A percentile compares a stretch with the other conserved stretches of the same genome.
These are phyloP conservation scores for Pezicula carpinea DNA, from an alignment of 2,329 filamentous ascomycete species.

Conservation along the genomic window DNA sequence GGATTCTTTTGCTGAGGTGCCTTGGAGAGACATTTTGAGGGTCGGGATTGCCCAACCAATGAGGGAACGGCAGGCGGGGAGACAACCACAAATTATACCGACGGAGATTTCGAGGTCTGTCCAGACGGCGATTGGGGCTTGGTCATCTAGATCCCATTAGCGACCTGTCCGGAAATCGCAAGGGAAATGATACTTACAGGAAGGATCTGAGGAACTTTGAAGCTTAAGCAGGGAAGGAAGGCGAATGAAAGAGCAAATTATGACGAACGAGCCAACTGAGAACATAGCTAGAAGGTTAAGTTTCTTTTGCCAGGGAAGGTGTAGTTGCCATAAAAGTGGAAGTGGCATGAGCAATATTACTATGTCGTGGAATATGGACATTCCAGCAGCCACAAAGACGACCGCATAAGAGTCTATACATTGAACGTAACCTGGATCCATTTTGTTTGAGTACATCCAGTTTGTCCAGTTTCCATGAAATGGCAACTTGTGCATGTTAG, in stretches of 20 bases:
- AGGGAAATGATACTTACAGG: conserved; percentile 6
- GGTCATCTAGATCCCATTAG: conserved; percentile 6
- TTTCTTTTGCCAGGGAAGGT: conserved; percentile 5
- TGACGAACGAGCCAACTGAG: conserved; percentile 10
- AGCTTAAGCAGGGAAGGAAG: conserved; percentile 6
- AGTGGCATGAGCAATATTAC: conserved; percentile 9
- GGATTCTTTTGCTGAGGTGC: neutral
- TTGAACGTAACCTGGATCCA: neutral
- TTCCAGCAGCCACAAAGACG: conserved; percentile 2
- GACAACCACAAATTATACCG: conserved; percentile 36
- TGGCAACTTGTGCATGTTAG: neutral
- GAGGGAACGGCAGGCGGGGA: conserved; percentile 35
- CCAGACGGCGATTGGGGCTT: conserved; percentile 13
- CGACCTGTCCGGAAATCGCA: neutral
- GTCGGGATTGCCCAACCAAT: conserved; percentile 9
- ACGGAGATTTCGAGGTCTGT: conserved; percentile 32
- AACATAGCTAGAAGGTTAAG: conserved; percentile 8
- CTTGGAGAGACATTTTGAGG: conserved; percentile 19
- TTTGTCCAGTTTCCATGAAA: conserved; percentile 9
- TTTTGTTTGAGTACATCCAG: conserved; percentile 8
- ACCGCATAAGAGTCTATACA: conserved; percentile 6
- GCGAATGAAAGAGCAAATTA: conserved; percentile 5
- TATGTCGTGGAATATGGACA: conserved; percentile 8
- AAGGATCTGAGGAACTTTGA: conserved; percentile 5
- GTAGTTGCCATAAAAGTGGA: conserved; percentile 3